Evolutionary conservation across 2,329 filamentous ascomycete genomes (phyloP).

Genomic region (Aspergillus tanneri): DNA sequence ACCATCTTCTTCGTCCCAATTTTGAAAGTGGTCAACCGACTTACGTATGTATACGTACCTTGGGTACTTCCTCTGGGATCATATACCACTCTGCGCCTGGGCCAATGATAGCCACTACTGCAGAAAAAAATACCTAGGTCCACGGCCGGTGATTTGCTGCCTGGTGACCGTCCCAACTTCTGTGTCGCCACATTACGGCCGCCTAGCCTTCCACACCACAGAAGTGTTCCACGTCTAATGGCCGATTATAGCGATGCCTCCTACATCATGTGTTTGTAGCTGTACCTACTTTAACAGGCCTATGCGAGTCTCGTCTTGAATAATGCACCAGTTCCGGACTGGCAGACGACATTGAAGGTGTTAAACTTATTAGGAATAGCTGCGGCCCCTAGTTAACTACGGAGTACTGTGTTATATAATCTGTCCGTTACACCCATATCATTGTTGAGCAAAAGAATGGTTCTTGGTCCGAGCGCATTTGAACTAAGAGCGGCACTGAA

Average conservation of each 20-base stretch:
- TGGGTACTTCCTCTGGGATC: constrained; percentile 12
- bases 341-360: too few species aligned
- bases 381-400: too few species aligned
- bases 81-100: constrained; percentile 7
- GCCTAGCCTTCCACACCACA: constrained; percentile 9
- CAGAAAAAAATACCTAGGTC: constrained; percentile 10
- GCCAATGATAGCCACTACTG: constrained; percentile 13
- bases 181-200: constrained; percentile 19
- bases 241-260: neutral
- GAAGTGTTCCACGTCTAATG: constrained; percentile 5
- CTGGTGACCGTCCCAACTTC: constrained; percentile 10
- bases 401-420: neutral
- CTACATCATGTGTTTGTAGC: neutral
- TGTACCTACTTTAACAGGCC: neutral
- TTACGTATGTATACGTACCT: constrained; percentile 18
- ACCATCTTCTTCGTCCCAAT: constrained; percentile 3
- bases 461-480: neutral
- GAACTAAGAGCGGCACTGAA: constrained; percentile 3
- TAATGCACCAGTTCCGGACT: neutral
- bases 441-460: neutral
- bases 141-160: constrained; percentile 16
- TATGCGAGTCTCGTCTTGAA: neutral
- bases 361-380: too few species aligned
- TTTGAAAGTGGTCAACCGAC: constrained; percentile 2
- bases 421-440: neutral